These are phyloP conservation scores for Penicillium odoratum DNA, from an alignment of 495 filamentous ascomycete genomes.

Conservation along the genomic window DNA sequence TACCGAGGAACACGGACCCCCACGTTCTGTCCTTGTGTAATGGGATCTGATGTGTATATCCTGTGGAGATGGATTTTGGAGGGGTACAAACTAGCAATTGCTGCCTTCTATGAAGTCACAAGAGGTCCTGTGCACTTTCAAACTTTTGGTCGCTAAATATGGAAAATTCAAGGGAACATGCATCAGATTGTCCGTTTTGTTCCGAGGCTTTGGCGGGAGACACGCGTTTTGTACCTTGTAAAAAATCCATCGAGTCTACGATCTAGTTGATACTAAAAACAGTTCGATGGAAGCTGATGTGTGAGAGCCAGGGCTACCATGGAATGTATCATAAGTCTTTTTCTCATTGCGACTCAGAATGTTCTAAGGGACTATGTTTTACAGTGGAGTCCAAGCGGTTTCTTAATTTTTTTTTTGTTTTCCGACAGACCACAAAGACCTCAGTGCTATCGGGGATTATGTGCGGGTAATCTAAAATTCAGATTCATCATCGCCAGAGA, in stretches of 20 bases:
- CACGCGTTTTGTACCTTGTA: too few relatives aligned
- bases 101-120: conserved; percentile 2
- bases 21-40: neutral
- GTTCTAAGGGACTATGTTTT: conserved; percentile 34
- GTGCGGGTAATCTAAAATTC: conserved; percentile 68
- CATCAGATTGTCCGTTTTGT: neutral
- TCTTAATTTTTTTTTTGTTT: conserved; percentile 28
- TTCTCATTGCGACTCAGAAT: conserved; percentile 30
- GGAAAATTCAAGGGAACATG: neutral
- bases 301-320: too few relatives aligned
- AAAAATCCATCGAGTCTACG: too few relatives aligned
- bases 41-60: neutral
- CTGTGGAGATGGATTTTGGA: neutral
- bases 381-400: conserved; percentile 31
- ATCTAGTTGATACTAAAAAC: too few relatives aligned
- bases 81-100: neutral
- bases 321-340: conserved; percentile 25
- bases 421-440: conserved; percentile 11
- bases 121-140: neutral
- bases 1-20: conserved; percentile 3
- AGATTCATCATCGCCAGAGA: conserved; percentile 86
- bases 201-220: neutral
- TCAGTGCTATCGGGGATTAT: conserved; percentile 23
- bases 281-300: too few relatives aligned
- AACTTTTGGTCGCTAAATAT: neutral